Conservation (phyloP, 2,329 filamentous ascomycete genomes). For the Neopestalotiopsis sp. region DNA sequence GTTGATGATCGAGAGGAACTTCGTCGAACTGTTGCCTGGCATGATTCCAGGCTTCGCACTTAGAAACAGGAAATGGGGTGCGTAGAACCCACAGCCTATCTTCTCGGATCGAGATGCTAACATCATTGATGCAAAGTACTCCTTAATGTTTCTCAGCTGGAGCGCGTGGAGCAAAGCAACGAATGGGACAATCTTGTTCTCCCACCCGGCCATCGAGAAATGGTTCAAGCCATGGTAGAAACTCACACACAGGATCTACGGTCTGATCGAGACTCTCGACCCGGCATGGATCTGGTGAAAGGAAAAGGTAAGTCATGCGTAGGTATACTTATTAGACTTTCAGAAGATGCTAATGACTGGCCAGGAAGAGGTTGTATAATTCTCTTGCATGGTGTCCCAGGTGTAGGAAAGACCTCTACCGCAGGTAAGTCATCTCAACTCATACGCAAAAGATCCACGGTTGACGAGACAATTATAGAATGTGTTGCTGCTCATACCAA, state of each 20-base stretch:
- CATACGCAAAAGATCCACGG: too few species aligned
- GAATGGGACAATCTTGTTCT: background rate
- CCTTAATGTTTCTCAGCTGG: background rate
- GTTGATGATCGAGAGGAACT: background rate
- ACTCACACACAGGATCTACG: background rate
- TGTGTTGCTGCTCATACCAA: conserved; percentile 40
- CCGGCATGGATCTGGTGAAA: background rate
- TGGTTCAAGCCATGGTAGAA: background rate
- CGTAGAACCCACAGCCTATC: background rate
- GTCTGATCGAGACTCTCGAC: background rate
- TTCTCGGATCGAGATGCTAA: background rate
- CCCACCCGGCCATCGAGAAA: background rate
- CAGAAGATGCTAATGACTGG: too few species aligned
- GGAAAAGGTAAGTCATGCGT: background rate
- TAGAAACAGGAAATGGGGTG: background rate
- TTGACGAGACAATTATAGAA: too few species aligned
- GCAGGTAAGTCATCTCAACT: background rate
- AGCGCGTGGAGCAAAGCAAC: background rate
- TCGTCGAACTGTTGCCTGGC: background rate
- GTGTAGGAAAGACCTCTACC: background rate
- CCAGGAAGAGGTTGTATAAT: background rate
- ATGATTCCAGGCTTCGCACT: background rate
- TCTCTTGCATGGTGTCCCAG: background rate
- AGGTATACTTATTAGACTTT: too few species aligned
- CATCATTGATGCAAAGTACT: background rate